phyloP scores from a whole-genome alignment of 2,329 filamentous ascomycete species.

The Hymenoscyphus scutula region DNA sequence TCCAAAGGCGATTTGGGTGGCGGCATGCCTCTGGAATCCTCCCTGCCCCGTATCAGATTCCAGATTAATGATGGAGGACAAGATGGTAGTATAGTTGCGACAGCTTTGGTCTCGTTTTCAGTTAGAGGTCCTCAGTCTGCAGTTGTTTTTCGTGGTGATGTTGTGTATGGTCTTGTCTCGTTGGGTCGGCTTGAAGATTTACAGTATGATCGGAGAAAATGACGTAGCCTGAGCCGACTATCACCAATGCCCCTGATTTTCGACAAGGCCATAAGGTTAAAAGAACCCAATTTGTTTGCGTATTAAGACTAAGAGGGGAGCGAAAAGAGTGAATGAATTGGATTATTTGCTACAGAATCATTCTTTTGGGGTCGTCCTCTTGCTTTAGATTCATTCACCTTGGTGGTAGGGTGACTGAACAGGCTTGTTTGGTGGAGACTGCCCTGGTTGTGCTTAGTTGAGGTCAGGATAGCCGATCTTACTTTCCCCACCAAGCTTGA shows the following conservation, averaged over 20 bases:
- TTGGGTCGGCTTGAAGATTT: neutral
- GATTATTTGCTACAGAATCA: neutral
- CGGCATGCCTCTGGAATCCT: constrained; percentile 30
- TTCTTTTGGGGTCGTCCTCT: neutral
- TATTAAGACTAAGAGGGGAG: neutral
- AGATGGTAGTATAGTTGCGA: neutral
- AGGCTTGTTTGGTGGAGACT: neutral
- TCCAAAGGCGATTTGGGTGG: constrained; percentile 36
- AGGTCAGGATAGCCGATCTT: neutral
- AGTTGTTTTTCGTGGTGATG: neutral
- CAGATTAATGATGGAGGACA: neutral
- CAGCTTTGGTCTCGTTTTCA: neutral
- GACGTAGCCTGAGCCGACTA: neutral
- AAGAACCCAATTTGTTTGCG: neutral
- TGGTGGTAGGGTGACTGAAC: neutral
- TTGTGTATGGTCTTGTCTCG: neutral
- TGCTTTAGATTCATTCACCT: neutral
- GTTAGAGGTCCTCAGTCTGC: neutral
- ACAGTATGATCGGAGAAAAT: constrained; percentile 1
- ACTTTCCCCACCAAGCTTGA: constrained; percentile 1
- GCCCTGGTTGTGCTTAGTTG: neutral
- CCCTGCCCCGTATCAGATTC: neutral
- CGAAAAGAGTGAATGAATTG: neutral
- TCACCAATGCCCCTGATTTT: neutral
- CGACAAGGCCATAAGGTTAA: neutral